Conservation (phyloP, 129 eudicot genomes). For the Tanacetum coccineum region DNA sequence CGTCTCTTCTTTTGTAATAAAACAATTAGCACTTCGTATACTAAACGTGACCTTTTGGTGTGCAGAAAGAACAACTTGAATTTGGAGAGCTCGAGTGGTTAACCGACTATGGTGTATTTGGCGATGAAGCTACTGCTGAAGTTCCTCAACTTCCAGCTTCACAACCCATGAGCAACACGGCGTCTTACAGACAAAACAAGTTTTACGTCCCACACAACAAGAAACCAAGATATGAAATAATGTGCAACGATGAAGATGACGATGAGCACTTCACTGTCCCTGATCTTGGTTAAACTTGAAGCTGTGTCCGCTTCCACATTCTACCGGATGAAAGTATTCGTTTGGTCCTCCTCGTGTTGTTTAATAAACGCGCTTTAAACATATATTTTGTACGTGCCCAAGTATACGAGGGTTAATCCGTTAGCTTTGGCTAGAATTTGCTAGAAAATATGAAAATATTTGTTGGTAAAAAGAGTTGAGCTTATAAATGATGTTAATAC, state of each 20-base stretch:
- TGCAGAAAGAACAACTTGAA: constrained; percentile 78
- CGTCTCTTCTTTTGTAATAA: not conserved
- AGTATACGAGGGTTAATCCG: constrained; percentile 1
- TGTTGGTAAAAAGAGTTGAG: constrained; percentile 4
- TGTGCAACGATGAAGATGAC: constrained; percentile 56
- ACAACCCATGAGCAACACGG: constrained; percentile 32
- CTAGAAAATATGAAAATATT: not conserved
- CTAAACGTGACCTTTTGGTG: not conserved
- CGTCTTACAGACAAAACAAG: constrained; percentile 44
- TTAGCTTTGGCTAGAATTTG: constrained; percentile 10
- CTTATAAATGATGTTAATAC: too few species aligned
- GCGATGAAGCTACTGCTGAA: constrained; percentile 81
- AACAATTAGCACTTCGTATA: not conserved
- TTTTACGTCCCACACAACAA: constrained; percentile 49
- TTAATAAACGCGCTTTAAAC: constrained; percentile 17
- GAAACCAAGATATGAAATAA: constrained; percentile 66
- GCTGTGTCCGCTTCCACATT: not conserved
- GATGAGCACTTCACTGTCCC: constrained; percentile 90
- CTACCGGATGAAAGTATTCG: not conserved
- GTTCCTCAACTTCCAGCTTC: constrained; percentile 78
- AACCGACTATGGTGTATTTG: constrained; percentile 57
- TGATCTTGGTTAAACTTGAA: constrained; percentile 67
- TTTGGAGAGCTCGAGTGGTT: constrained; percentile 82
- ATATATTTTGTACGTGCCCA: not conserved
- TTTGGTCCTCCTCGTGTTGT: constrained; percentile 24